phyloP scores from a whole-genome alignment of 192 early-diverging fungal species.

The Diversispora eburnea region DNA sequence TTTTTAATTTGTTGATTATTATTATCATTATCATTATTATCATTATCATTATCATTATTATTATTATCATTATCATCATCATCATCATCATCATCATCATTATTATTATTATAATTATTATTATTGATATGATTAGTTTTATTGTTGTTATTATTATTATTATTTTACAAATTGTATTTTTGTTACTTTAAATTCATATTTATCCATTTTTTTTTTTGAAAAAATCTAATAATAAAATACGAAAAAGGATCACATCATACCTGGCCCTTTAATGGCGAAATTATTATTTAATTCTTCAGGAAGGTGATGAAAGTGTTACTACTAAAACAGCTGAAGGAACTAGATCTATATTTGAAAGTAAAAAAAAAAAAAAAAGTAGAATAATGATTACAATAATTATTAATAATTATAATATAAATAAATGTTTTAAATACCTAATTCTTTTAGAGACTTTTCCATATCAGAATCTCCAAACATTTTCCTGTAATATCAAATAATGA shows the following conservation, averaged over 20 bases:
- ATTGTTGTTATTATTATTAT: too few species aligned
- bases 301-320: background rate
- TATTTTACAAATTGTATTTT: too few species aligned
- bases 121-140: too few species aligned
- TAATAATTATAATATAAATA: background rate
- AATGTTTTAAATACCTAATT: conserved; percentile 12
- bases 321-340: conserved; percentile 8
- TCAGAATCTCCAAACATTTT: conserved; percentile 3
- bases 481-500: background rate
- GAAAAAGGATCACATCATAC: background rate
- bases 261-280: background rate
- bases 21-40: too few species aligned
- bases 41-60: too few species aligned
- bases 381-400: background rate
- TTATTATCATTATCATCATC: too few species aligned
- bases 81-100: too few species aligned
- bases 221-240: too few species aligned
- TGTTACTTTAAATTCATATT: too few species aligned
- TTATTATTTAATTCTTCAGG: background rate
- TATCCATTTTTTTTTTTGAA: too few species aligned
- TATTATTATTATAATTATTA: too few species aligned
- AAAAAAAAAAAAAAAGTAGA: background rate
- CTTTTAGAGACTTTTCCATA: conserved; percentile 12
- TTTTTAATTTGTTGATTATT: too few species aligned
- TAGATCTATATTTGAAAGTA: background rate